Evolutionary conservation across 352 stramenopile genomes (phyloP).

Genomic region (Peronospora farinosa): DNA sequence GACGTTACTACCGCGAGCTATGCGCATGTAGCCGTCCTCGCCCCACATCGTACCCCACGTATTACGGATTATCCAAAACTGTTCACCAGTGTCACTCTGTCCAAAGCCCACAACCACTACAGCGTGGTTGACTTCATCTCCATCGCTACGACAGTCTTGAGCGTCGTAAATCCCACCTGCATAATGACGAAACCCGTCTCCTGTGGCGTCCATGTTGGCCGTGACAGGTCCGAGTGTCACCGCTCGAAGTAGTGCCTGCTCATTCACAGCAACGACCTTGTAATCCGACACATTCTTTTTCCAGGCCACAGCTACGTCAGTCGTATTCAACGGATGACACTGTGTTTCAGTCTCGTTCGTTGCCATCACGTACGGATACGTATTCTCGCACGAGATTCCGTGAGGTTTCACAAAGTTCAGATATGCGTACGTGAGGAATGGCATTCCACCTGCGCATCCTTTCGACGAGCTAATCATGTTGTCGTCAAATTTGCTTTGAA

Average conservation of each 20-base stretch:
- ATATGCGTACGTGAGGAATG: slow-evolving; percentile 87
- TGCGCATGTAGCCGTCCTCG: slow-evolving; percentile 77
- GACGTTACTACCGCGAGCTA: slow-evolving; percentile 37
- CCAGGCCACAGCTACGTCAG: slow-evolving; percentile 49
- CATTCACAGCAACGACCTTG: slow-evolving; percentile 40
- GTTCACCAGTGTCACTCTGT: slow-evolving; percentile 52
- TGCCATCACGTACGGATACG: slow-evolving; percentile 78
- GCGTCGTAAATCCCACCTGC: slow-evolving; percentile 82
- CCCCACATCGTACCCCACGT: slow-evolving; percentile 88
- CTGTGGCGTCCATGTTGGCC: slow-evolving; percentile 66
- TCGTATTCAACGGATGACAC: slow-evolving; percentile 27
- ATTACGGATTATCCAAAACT: slow-evolving; percentile 89
- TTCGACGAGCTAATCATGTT: slow-evolving; percentile 75
- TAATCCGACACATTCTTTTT: slow-evolving; percentile 43
- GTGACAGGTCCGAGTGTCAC: slow-evolving; percentile 64
- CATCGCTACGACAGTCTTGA: slow-evolving; percentile 61
- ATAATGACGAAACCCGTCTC: slow-evolving; percentile 81
- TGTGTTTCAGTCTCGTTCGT: slow-evolving; percentile 43
- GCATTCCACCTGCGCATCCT: slow-evolving; percentile 84
- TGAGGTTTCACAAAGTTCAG: slow-evolving; percentile 50
- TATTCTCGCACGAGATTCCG: slow-evolving; percentile 60
- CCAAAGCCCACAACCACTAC: slow-evolving; percentile 84
- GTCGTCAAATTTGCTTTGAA: slow-evolving; percentile 59
- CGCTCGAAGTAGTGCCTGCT: slow-evolving; percentile 58
- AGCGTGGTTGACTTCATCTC: slow-evolving; percentile 81